Evolutionary conservation across 202 grass and related monocot species (phyloP), one percentile per base, ranked within the genome.

Genomic region (Saccharum hybrid): DNA sequence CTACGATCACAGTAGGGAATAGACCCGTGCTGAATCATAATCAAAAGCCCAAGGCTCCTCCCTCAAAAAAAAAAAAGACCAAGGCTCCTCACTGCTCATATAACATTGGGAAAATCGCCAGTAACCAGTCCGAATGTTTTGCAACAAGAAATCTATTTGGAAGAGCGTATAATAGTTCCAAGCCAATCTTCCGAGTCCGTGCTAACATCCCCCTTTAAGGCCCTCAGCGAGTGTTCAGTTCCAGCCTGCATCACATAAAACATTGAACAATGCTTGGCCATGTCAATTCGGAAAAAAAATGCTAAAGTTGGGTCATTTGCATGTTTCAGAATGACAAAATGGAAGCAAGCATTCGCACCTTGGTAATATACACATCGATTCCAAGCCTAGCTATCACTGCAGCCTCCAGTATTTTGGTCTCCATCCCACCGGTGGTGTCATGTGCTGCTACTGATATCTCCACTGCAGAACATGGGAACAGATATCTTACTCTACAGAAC

Each of bases 381-480:
- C 96, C 92, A 63, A 95, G 89, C 64, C 86, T 95, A 78, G 96
- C 87, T 77, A 95, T 95, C 62, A 74, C 63, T 60, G 96, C 88
- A 86, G 96, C 92, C 88, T 98, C 96, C 49, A 80, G 52, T 82
- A 98, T 93, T 87, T 98, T 98, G 39, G 96, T 84, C 81, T 98
- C 83, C 96, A 98, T 98, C 59, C 96, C 92, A 36, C 96, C 92
- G 60, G 92, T 93, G 23, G 96, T 98, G 66, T 98, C 96, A 79
- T 98, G 96, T 80, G 90, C 87, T 46, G 92, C 96, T 39, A 98
- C 85, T 49, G 96, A 94, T 75, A 90, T 98, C 61, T 93, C 66
- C 78, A 98, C 96, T 94, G 86, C 77, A 88, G 12, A 19, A 23
- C 70, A 74, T 73, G 68, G 0, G 1, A 63, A 30, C 71, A 82